Percentiles rank a stretch among this genome's conserved stretches.
phyloP scores from a whole-genome alignment of 768 basidiomycete genomes.

The Ramaria rubella region DNA sequence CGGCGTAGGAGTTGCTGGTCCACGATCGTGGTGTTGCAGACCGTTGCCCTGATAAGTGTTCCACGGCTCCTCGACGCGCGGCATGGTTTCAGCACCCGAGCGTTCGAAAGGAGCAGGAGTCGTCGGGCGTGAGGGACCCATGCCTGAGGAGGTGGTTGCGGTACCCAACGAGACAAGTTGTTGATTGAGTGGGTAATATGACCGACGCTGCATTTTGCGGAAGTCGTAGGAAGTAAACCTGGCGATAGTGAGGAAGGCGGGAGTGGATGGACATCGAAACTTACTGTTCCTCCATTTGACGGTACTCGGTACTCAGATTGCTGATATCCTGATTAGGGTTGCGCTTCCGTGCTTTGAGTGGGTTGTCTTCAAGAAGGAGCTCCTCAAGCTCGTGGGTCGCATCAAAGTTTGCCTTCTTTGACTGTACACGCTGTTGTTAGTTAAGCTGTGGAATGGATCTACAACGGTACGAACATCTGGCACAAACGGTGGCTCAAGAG shows the following conservation, averaged over 20 bases:
- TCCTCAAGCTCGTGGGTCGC: constrained; percentile 98
- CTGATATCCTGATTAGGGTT: constrained; percentile 82
- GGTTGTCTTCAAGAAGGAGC: constrained; percentile 91
- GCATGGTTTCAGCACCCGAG: constrained; percentile 13
- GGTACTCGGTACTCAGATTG: constrained; percentile 83
- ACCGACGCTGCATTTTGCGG: constrained; percentile 83
- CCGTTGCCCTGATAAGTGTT: neutral
- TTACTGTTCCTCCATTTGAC: constrained; percentile 98
- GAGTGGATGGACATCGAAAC: constrained; percentile 14
- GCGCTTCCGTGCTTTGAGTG: constrained; percentile 87
- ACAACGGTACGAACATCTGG: constrained; percentile 33
- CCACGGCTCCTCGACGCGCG: constrained; percentile 8
- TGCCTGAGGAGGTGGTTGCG: constrained; percentile 66
- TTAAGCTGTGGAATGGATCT: neutral
- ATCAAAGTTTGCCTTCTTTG: constrained; percentile 99
- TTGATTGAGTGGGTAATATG: constrained; percentile 85
- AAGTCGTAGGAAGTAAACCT: constrained; percentile 73
- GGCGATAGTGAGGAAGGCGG: neutral
- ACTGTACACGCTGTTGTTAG: constrained; percentile 40
- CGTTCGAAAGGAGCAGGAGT: constrained; percentile 39
- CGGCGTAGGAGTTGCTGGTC: neutral
- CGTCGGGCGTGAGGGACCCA: constrained; percentile 64
- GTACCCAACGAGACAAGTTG: constrained; percentile 56
- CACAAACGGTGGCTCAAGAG: constrained; percentile 37
- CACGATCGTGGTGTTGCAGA: neutral